These are phyloP conservation scores for Mycena haematopus DNA, from an alignment of 768 basidiomycete genomes.

Conservation along the genomic window DNA sequence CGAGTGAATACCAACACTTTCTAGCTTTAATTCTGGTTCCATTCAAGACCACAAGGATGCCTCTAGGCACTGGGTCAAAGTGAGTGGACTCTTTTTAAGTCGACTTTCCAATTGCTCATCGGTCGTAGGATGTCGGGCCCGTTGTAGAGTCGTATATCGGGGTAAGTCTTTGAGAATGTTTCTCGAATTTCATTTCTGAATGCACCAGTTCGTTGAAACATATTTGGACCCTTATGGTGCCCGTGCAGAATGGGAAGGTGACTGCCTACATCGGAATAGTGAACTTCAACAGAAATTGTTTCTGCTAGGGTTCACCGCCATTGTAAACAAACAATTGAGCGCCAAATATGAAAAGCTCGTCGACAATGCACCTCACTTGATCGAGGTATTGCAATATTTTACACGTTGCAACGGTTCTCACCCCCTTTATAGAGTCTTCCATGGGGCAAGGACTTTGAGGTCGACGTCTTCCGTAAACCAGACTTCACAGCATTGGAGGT, in stretches of 20 bases:
- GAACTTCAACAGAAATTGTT: slow-evolving; percentile 15
- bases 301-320: slow-evolving; percentile 79
- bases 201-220: slow-evolving; percentile 71
- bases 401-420: slow-evolving; percentile 13
- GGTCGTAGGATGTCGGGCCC: slow-evolving; percentile 87
- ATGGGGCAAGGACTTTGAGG: slow-evolving; percentile 75
- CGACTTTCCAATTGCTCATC: slow-evolving; percentile 72
- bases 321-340: slow-evolving; percentile 84
- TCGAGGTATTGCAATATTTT: slow-evolving; percentile 55
- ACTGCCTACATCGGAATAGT: slow-evolving; percentile 13
- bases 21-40: slow-evolving; percentile 78
- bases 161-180: slow-evolving; percentile 37
- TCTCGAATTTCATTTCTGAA: background rate
- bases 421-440: slow-evolving; percentile 53
- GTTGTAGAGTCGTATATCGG: slow-evolving; percentile 90
- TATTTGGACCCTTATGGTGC: slow-evolving; percentile 90
- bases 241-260: slow-evolving; percentile 94
- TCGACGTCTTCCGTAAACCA: slow-evolving; percentile 82
- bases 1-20: slow-evolving; percentile 3
- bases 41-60: slow-evolving; percentile 82
- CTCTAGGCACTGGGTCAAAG: slow-evolving; percentile 82
- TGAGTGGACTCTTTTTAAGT: slow-evolving; percentile 73
- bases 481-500: slow-evolving; percentile 85
- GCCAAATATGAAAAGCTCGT: slow-evolving; percentile 84
- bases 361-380: slow-evolving; percentile 74